Conservation (phyloP, 352 stramenopile genomes). For the Phytophthora fragariae region DNA sequence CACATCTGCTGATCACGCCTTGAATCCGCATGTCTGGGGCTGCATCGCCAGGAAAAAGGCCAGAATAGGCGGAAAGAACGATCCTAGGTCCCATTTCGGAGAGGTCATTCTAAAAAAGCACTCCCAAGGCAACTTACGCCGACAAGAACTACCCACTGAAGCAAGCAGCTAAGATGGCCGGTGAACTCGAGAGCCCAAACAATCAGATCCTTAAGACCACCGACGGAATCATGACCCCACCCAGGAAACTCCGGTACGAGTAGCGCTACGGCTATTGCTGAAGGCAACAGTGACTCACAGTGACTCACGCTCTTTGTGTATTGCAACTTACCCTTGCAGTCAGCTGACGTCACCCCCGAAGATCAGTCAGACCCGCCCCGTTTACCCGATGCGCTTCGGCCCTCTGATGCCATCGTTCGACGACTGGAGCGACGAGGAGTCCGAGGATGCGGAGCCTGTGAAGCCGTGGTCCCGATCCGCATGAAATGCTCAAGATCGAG, state of each 20-base stretch:
- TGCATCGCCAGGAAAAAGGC: slow-evolving; percentile 21
- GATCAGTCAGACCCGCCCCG: slow-evolving; percentile 27
- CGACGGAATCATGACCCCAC: slow-evolving; percentile 22
- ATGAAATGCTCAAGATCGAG: slow-evolving; percentile 13
- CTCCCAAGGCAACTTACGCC: slow-evolving; percentile 3
- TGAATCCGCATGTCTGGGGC: slow-evolving; percentile 18
- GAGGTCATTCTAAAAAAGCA: slow-evolving; percentile 42
- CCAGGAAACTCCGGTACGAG: slow-evolving; percentile 30
- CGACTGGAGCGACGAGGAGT: slow-evolving; percentile 27
- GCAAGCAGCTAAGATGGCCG: slow-evolving; percentile 23
- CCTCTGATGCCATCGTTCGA: slow-evolving; percentile 34
- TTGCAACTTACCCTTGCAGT: slow-evolving; percentile 1
- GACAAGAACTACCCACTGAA: slow-evolving; percentile 23
- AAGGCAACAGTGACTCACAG: neutral
- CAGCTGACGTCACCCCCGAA: slow-evolving; percentile 33
- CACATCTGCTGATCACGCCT: slow-evolving; percentile 15
- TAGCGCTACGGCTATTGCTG: neutral
- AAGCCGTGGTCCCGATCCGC: slow-evolving; percentile 32
- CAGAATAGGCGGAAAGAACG: slow-evolving; percentile 26
- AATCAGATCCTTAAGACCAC: neutral
- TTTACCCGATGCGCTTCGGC: slow-evolving; percentile 30
- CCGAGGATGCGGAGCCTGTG: slow-evolving; percentile 11
- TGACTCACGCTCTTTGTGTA: slow-evolving; percentile 18
- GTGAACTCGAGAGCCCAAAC: slow-evolving; percentile 17
- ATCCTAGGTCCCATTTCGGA: neutral